A percentile compares a stretch with the other conserved stretches of the same genome.
These are phyloP conservation scores for Aspergillus felis DNA, from an alignment of 2,329 filamentous ascomycete genomes.

Conservation along the genomic window DNA sequence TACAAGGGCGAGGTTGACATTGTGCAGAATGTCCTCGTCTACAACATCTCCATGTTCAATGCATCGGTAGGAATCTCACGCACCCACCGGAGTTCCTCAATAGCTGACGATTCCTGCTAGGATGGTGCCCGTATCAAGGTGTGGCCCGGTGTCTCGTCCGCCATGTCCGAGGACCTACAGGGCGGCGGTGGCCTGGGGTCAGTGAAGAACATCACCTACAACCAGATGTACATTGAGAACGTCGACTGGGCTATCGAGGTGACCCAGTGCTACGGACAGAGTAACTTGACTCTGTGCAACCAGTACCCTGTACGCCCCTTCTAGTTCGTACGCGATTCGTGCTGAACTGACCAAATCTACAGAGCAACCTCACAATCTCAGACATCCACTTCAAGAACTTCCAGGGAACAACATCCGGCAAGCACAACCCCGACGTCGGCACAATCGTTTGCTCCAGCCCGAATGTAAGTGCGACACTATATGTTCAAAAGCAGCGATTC, in stretches of 20 bases:
- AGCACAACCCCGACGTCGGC: constrained; percentile 43
- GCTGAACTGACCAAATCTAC: neutral
- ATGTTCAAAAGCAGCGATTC: neutral
- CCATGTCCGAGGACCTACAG: constrained; percentile 57
- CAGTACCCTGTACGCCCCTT: constrained; percentile 47
- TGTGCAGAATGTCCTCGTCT: constrained; percentile 65
- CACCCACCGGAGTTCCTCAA: constrained; percentile 30
- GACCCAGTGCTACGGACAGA: constrained; percentile 64
- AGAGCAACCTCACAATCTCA: constrained; percentile 49
- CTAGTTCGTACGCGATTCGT: neutral
- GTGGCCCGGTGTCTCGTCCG: constrained; percentile 59
- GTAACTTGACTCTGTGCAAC: constrained; percentile 59
- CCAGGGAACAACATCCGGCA: constrained; percentile 49
- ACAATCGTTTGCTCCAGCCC: constrained; percentile 48
- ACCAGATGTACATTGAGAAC: constrained; percentile 57
- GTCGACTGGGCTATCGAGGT: constrained; percentile 64
- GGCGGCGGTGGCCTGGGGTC: constrained; percentile 62
- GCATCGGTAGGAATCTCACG: constrained; percentile 32
- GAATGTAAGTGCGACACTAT: constrained; percentile 37
- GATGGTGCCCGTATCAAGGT: constrained; percentile 71
- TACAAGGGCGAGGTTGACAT: constrained; percentile 62
- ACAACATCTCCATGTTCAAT: constrained; percentile 58
- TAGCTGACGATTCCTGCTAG: constrained; percentile 36
- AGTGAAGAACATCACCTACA: constrained; percentile 65
- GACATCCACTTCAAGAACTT: constrained; percentile 57